A percentile compares a stretch with the other conserved stretches of the same genome.
Conservation (phyloP, 2,329 filamentous ascomycete species). For the Trichothecium roseum region DNA sequence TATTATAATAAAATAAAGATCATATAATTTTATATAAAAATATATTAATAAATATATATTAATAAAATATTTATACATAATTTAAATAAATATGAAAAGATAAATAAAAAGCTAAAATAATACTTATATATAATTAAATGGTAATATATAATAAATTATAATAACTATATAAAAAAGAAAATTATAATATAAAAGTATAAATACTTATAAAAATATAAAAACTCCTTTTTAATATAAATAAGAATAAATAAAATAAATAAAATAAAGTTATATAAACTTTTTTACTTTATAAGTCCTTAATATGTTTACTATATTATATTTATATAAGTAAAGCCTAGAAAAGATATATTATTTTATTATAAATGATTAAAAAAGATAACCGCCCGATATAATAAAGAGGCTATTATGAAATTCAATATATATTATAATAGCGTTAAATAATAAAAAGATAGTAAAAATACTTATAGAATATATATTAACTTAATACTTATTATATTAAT, state of each 20-base stretch:
- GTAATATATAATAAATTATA: neutral
- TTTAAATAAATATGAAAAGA: neutral
- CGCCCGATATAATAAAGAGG: conserved; percentile 4
- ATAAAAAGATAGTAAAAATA: neutral
- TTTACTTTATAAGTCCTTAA: too few species aligned
- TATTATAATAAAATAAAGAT: conserved; percentile 1
- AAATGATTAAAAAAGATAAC: neutral
- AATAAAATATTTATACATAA: conserved; percentile 5
- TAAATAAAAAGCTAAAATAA: neutral
- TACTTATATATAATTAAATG: neutral
- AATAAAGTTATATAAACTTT: too few species aligned
- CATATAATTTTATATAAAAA: conserved; percentile 3
- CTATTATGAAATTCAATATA: neutral
- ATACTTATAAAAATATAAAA: too few species aligned
- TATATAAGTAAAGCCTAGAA: neutral
- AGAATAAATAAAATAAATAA: too few species aligned
- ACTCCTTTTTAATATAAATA: too few species aligned
- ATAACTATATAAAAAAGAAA: neutral
- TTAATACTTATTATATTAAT: neutral
- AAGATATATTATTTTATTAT: conserved; percentile 1
- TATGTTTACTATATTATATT: too few species aligned
- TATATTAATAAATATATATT: neutral
- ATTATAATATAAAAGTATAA: neutral
- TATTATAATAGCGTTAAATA: neutral
- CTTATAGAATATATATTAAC: neutral